These are phyloP conservation scores for Recurvomyces mirabilis DNA, from an alignment of 495 filamentous ascomycete species.

Conservation along the genomic window DNA sequence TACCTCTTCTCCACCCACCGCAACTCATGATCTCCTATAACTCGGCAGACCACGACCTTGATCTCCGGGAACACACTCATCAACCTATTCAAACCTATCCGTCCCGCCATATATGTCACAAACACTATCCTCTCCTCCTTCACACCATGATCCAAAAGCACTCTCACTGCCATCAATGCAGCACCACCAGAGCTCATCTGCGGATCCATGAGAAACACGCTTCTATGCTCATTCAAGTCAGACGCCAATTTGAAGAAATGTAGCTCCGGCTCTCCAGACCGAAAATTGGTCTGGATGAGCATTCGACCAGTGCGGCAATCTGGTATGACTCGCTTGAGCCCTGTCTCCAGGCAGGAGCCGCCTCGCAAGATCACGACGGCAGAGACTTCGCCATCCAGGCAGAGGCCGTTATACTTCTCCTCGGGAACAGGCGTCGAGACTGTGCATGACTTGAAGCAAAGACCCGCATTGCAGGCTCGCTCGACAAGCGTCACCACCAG, in stretches of 20 bases:
- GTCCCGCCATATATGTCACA: slow-evolving; percentile 77
- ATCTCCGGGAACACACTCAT: slow-evolving; percentile 78
- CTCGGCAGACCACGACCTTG: slow-evolving; percentile 67
- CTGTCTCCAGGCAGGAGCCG: slow-evolving; percentile 76
- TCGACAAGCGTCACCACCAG: slow-evolving; percentile 75
- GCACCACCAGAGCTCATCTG: slow-evolving; percentile 92
- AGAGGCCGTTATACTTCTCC: slow-evolving; percentile 55
- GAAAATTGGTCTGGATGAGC: slow-evolving; percentile 77
- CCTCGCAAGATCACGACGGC: slow-evolving; percentile 83
- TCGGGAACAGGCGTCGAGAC: slow-evolving; percentile 58
- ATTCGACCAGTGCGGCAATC: slow-evolving; percentile 83
- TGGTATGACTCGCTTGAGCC: slow-evolving; percentile 75
- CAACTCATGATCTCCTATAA: slow-evolving; percentile 63
- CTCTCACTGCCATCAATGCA: slow-evolving; percentile 90
- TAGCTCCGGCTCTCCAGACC: slow-evolving; percentile 79
- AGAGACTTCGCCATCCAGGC: slow-evolving; percentile 56
- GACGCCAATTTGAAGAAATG: slow-evolving; percentile 72
- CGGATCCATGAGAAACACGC: slow-evolving; percentile 77
- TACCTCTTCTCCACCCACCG: slow-evolving; percentile 78
- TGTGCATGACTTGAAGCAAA: slow-evolving; percentile 46
- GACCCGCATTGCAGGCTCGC: slow-evolving; percentile 34
- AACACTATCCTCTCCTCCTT: slow-evolving; percentile 72
- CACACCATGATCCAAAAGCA: slow-evolving; percentile 91
- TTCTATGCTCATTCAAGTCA: slow-evolving; percentile 57
- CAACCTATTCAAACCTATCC: slow-evolving; percentile 66